Percentiles rank a stretch among this genome's conserved stretches.
Evolutionary conservation across 1,139 yeast genomes (phyloP).

Genomic region (Sugiyamaella sp.): DNA sequence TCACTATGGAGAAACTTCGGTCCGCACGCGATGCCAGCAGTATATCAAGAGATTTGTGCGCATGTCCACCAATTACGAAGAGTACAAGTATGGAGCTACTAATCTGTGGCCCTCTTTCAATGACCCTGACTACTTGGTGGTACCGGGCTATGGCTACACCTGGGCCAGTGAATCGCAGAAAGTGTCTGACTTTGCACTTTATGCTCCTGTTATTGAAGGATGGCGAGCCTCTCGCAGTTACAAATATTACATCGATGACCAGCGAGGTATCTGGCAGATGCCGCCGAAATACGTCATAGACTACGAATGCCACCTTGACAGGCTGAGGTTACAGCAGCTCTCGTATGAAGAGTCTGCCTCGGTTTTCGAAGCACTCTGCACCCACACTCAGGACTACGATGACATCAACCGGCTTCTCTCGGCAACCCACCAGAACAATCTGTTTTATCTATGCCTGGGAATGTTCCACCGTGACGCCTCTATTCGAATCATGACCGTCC

Average conservation of each 20-base stretch:
- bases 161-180: constrained; percentile 39
- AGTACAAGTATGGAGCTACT: constrained; percentile 38
- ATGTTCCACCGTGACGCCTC: constrained; percentile 41
- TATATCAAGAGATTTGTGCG: constrained; percentile 40
- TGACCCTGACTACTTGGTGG: constrained; percentile 31
- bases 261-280: constrained; percentile 29
- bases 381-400: constrained; percentile 38
- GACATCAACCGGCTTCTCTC: constrained; percentile 41
- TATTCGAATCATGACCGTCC: constrained; percentile 37
- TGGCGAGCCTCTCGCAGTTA: constrained; percentile 41
- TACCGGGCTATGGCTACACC: constrained; percentile 42
- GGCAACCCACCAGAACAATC: constrained; percentile 33
- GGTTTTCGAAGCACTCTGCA: constrained; percentile 35
- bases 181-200: constrained; percentile 34
- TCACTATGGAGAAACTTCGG: constrained; percentile 42
- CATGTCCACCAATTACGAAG: constrained; percentile 42
- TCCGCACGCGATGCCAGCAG: constrained; percentile 41
- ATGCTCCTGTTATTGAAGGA: constrained; percentile 41
- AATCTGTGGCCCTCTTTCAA: constrained; percentile 37
- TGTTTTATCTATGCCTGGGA: constrained; percentile 42
- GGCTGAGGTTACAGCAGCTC: constrained; percentile 36
- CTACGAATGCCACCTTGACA: constrained; percentile 41
- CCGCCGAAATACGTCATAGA: constrained; percentile 39
- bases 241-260: constrained; percentile 35
- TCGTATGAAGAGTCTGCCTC: constrained; percentile 39